Conservation (phyloP, 225 moss, liverwort and hornwort genomes). For the Ulota crispa region DNA sequence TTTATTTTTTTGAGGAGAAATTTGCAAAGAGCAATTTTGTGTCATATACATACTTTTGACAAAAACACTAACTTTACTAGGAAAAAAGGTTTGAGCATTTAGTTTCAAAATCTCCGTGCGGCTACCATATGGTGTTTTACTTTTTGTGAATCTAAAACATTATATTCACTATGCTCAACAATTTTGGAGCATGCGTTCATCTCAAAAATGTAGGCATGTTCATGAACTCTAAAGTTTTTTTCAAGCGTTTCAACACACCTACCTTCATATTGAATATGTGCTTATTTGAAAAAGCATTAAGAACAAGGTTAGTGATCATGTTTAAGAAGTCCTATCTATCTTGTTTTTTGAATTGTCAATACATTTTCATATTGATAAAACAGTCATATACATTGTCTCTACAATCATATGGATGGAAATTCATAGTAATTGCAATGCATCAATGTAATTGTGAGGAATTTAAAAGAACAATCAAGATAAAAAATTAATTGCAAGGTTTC, state of each 20-base stretch:
- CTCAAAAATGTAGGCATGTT: background rate
- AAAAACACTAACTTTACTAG: background rate
- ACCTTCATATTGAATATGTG: background rate
- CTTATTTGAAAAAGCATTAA: constrained; percentile 17
- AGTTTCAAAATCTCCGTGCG: background rate
- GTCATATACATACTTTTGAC: background rate
- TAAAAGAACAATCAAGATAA: background rate
- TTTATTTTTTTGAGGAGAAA: background rate
- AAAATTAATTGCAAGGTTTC: background rate
- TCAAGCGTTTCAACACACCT: background rate
- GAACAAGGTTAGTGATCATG: constrained; percentile 8
- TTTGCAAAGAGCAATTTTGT: background rate
- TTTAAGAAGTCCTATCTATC: background rate
- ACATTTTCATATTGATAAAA: background rate
- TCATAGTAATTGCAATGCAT: background rate
- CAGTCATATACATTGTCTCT: background rate
- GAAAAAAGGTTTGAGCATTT: background rate
- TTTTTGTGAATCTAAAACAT: background rate
- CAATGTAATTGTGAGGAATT: background rate
- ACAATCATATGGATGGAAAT: background rate
- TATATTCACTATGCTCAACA: constrained; percentile 33
- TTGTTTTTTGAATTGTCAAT: background rate
- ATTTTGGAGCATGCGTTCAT: background rate
- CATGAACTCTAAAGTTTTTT: background rate
- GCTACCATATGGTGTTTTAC: constrained; percentile 12